Evolutionary conservation across 495 filamentous ascomycete genomes (phyloP).

Genomic region (Hyaloscypha hepaticicola): DNA sequence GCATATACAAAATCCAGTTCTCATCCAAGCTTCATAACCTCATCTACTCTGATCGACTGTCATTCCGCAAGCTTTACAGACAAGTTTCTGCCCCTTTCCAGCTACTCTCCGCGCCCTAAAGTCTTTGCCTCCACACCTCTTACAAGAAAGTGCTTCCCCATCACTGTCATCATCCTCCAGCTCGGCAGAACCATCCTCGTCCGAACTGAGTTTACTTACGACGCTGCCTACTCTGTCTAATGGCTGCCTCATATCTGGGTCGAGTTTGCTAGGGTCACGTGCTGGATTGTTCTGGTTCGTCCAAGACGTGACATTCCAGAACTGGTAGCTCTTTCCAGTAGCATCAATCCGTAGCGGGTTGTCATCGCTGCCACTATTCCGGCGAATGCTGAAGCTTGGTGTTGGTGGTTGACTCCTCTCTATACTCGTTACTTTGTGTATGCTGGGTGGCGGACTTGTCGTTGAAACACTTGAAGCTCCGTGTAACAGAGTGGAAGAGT

Average conservation of each 20-base stretch:
- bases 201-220: conserved; percentile 28
- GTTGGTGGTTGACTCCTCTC: conserved; percentile 28
- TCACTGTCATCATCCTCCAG: conserved; percentile 26
- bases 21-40: background rate
- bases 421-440: conserved; percentile 13
- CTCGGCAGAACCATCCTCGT: conserved; percentile 13
- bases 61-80: conserved; percentile 30
- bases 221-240: conserved; percentile 9
- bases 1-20: conserved; percentile 6
- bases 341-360: conserved; percentile 21
- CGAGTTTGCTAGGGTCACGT: conserved; percentile 21
- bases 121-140: conserved; percentile 30
- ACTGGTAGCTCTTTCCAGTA: conserved; percentile 27
- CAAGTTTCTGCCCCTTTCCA: conserved; percentile 29
- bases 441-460: conserved; percentile 26
- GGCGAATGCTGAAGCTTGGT: conserved; percentile 29
- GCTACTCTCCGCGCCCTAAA: conserved; percentile 28
- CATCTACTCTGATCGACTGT: conserved; percentile 14
- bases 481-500: conserved; percentile 32
- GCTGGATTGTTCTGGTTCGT: conserved; percentile 8
- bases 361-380: conserved; percentile 18
- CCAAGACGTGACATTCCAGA: conserved; percentile 31
- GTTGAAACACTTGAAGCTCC: conserved; percentile 26
- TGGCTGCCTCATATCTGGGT: conserved; percentile 10
- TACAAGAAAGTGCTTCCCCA: conserved; percentile 26